Evolutionary conservation across 2,329 filamentous ascomycete genomes (phyloP), one percentile per base, ranked within the genome.

Genomic region (Beauveria scarabaeidicola): DNA sequence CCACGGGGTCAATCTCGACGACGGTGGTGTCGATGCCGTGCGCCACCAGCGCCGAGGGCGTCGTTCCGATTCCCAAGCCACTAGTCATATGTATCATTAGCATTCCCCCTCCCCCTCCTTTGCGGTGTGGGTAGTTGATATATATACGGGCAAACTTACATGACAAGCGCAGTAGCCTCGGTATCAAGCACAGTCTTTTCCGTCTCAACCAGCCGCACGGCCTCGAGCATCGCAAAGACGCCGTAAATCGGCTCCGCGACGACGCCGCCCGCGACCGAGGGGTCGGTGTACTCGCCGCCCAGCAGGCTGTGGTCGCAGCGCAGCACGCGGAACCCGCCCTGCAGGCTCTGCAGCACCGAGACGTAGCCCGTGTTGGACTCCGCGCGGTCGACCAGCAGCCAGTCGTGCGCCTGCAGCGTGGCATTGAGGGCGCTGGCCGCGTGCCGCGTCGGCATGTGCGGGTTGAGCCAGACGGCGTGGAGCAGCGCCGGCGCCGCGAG

Each of bases 151-250:
- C 9, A 17, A 3, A 74, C 86, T 80, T 78, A 91, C 88, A 99
- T 89, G 57, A 96, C 89, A 4, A 97, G 79, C 1, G 93, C 93
- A 52, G 83, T 89, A 50, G 89, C 89, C 61, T 89, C 76, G n/a
- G 74, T 74, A 65, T 92, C 89, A 2, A 74, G 75, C 55, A 78
- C 73, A 15, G 73, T 74, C 32, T 80, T 76, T 5, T 78, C 73
- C 1, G 78, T 78, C 65, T 94, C 79, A 25, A 96, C 80, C 36
- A 99, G 80, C 23, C 94, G 84, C 7, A 97, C 88, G 3, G 93
- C 91, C 72, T 99, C 94, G 1, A 99, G 83, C 81, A 96, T 95
- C 27, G 90, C 87, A 71, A 99, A 99, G n/a, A 97, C 88, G 10
- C 90, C 88, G 70, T 97, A 99, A 59, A 99, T 90, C 0, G 93